Evolutionary conservation across 768 basidiomycete genomes (phyloP).

Genomic region (Lyophyllum decastes): DNA sequence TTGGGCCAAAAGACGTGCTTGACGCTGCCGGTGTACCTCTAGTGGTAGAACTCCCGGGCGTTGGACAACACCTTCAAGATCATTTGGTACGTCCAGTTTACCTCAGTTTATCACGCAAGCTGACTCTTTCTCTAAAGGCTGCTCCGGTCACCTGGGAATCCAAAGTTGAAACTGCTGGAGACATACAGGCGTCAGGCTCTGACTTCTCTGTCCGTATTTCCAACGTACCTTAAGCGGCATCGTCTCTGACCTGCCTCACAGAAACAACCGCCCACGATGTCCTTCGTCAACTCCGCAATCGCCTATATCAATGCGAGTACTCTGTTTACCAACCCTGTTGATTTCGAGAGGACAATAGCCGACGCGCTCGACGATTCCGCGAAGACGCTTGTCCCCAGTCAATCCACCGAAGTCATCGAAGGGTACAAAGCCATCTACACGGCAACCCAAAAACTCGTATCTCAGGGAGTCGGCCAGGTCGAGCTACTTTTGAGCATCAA

Average conservation of each 20-base stretch:
- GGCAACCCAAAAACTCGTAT: slow-evolving; percentile 39
- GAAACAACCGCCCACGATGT: slow-evolving; percentile 41
- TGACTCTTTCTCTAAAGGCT: slow-evolving; percentile 1
- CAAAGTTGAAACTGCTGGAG: slow-evolving; percentile 32
- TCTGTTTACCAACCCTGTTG: slow-evolving; percentile 34
- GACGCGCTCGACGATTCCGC: slow-evolving; percentile 5
- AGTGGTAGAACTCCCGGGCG: slow-evolving; percentile 52
- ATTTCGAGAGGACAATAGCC: slow-evolving; percentile 5
- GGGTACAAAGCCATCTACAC: slow-evolving; percentile 62
- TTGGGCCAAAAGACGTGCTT: slow-evolving; percentile 58
- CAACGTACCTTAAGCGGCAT: not conserved
- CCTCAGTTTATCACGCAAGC: not conserved
- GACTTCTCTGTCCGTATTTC: slow-evolving; percentile 29
- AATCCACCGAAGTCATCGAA: slow-evolving; percentile 9
- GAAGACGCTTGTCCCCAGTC: slow-evolving; percentile 11
- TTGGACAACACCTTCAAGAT: slow-evolving; percentile 62
- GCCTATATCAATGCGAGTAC: slow-evolving; percentile 57
- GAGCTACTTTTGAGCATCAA: slow-evolving; percentile 55
- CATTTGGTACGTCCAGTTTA: slow-evolving; percentile 30
- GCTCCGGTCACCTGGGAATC: slow-evolving; percentile 15
- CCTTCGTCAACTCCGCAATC: slow-evolving; percentile 65
- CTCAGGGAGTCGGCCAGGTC: slow-evolving; percentile 47
- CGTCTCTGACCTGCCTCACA: slow-evolving; percentile 5
- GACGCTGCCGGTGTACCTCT: slow-evolving; percentile 44
- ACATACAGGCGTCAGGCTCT: slow-evolving; percentile 27